Percentiles rank a stretch among this genome's conserved stretches.
phyloP scores from a whole-genome alignment of 169 alveolate species.

The Cardiosporidium cionae region DNA sequence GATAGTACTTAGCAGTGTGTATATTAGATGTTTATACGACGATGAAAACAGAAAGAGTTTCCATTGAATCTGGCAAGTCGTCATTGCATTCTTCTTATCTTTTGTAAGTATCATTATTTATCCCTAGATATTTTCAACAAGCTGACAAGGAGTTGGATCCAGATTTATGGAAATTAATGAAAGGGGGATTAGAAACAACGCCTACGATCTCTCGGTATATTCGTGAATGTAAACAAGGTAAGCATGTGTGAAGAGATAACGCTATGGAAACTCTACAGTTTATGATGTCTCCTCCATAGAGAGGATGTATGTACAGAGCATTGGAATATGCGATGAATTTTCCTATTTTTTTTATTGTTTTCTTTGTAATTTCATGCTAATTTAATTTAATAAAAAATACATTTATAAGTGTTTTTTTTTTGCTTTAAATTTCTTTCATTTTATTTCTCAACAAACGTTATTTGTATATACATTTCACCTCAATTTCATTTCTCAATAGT shows the following conservation, averaged over 20 bases:
- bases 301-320: background rate
- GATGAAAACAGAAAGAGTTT: background rate
- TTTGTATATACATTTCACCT: no score
- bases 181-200: constrained; percentile 14
- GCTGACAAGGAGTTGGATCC: constrained; percentile 48
- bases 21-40: background rate
- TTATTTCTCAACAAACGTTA: no score
- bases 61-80: background rate
- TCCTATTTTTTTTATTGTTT: no score
- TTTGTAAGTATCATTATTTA: background rate
- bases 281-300: background rate
- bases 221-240: constrained; percentile 2
- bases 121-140: constrained; percentile 33
- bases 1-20: background rate
- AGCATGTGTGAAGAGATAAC: background rate
- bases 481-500: no score
- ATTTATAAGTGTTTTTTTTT: no score
- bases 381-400: no score
- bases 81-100: background rate
- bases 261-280: background rate
- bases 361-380: no score
- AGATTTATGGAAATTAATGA: constrained; percentile 35
- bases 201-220: constrained; percentile 34
- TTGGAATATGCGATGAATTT: no score
- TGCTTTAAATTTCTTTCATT: no score